These are phyloP conservation scores for Lachancea dasiensis DNA, from an alignment of 805 yeast species.

Conservation along the genomic window DNA sequence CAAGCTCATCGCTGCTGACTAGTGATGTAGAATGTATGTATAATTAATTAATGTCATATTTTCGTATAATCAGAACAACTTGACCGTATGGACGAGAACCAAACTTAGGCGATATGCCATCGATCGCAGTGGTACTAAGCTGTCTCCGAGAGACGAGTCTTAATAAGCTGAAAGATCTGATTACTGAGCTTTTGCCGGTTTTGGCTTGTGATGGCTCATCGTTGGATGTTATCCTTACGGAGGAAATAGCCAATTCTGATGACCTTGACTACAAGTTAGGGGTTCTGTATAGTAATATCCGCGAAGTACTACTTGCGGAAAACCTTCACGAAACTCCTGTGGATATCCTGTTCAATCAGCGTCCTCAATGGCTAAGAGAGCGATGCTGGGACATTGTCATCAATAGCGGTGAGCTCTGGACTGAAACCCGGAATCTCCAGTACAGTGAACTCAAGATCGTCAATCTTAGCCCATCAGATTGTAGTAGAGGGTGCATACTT, in stretches of 20 bases:
- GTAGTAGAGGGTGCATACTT: too few species aligned
- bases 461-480: background rate
- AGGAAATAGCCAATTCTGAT: conserved; percentile 16
- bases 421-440: background rate
- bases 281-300: conserved; percentile 22
- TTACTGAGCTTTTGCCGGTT: background rate
- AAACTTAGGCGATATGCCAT: too few species aligned
- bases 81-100: too few species aligned
- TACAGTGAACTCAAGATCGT: conserved; percentile 5
- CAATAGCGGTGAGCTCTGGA: background rate
- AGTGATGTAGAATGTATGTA: background rate
- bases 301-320: conserved; percentile 21
- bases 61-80: too few species aligned
- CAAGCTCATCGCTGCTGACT: background rate
- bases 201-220: conserved; percentile 1
- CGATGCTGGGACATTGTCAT: conserved; percentile 3
- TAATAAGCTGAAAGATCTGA: conserved; percentile 2
- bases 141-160: background rate
- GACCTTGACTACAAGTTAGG: conserved; percentile 27
- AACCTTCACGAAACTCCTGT: conserved; percentile 20
- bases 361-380: background rate
- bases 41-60: background rate
- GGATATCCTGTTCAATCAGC: conserved; percentile 19
- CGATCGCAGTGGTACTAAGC: conserved; percentile 2
- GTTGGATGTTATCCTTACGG: conserved; percentile 20